Percentiles rank a stretch among this genome's conserved stretches.
Conservation (phyloP, 1,284 basidiomycete genomes). For the Mrakiaceae sp. region DNA sequence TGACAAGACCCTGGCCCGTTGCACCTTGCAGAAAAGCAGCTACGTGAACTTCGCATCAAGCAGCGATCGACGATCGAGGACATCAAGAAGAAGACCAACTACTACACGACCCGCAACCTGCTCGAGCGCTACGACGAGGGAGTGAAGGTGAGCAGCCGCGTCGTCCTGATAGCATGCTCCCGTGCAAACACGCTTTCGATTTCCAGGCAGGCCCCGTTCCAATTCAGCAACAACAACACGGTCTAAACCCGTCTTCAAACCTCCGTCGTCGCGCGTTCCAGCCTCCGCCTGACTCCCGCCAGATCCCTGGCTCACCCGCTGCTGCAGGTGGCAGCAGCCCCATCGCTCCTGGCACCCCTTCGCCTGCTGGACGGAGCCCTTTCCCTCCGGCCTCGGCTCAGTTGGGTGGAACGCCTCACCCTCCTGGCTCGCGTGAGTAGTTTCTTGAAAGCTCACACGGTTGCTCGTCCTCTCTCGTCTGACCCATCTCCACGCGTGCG, state of each 20-base stretch:
- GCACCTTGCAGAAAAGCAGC: conserved; percentile 54
- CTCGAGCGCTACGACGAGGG: conserved; percentile 80
- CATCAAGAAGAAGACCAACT: conserved; percentile 95
- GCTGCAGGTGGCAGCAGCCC: not conserved
- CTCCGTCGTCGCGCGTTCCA: conserved; percentile 12
- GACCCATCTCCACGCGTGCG: too few relatives aligned
- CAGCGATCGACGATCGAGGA: conserved; percentile 85
- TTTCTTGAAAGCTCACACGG: too few relatives aligned
- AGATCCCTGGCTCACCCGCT: conserved; percentile 5
- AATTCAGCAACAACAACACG: not conserved
- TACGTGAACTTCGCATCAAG: conserved; percentile 62
- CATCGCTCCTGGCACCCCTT: not conserved
- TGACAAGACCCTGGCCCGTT: too few relatives aligned
- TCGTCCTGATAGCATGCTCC: not conserved
- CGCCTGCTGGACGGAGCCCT: too few relatives aligned
- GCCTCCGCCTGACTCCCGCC: conserved; percentile 10
- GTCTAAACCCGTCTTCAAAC: not conserved
- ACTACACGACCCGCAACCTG: conserved; percentile 78
- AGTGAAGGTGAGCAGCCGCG: conserved; percentile 25
- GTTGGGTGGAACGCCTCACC: conserved; percentile 1
- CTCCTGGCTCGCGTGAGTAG: not conserved
- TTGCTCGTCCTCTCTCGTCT: too few relatives aligned
- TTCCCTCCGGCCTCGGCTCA: too few relatives aligned
- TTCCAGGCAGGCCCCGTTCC: not conserved
- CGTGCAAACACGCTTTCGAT: too few relatives aligned